phyloP scores from a whole-genome alignment of 768 basidiomycete species.

The Brasilioporus rufonigricans region DNA sequence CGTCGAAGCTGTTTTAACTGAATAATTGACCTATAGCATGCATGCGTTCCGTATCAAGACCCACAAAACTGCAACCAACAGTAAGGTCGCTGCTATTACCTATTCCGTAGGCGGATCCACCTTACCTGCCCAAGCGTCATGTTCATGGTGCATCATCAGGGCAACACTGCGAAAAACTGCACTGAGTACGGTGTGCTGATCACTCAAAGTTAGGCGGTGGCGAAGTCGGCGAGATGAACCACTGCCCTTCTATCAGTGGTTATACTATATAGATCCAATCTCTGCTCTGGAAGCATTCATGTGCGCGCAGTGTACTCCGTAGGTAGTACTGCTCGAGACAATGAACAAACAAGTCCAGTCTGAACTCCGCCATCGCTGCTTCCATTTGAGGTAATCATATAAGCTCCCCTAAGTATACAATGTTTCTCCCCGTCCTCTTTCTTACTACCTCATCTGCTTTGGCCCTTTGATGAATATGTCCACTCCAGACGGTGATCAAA shows the following conservation, averaged over 20 bases:
- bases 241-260: conserved; percentile 33
- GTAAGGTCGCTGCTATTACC: conserved; percentile 47
- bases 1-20: neutral
- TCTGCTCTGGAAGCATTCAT: too few species aligned
- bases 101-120: conserved; percentile 39
- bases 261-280: conserved; percentile 25
- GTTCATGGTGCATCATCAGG: conserved; percentile 28
- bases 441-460: neutral
- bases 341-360: neutral
- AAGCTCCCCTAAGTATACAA: neutral
- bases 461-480: conserved; percentile 7
- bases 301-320: too few species aligned
- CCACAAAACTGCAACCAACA: conserved; percentile 40
- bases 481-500: too few species aligned
- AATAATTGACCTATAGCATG: conserved; percentile 31
- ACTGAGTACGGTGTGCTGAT: conserved; percentile 56
- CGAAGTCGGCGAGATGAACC: conserved; percentile 31
- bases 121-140: neutral
- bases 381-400: conserved; percentile 5
- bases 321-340: too few species aligned
- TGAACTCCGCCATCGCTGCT: neutral
- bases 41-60: conserved; percentile 67
- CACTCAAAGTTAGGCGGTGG: conserved; percentile 62
- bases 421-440: neutral
- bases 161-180: conserved; percentile 51